phyloP scores from a whole-genome alignment of 2,329 filamentous ascomycete species.

The Ophiostoma pallidulum region DNA sequence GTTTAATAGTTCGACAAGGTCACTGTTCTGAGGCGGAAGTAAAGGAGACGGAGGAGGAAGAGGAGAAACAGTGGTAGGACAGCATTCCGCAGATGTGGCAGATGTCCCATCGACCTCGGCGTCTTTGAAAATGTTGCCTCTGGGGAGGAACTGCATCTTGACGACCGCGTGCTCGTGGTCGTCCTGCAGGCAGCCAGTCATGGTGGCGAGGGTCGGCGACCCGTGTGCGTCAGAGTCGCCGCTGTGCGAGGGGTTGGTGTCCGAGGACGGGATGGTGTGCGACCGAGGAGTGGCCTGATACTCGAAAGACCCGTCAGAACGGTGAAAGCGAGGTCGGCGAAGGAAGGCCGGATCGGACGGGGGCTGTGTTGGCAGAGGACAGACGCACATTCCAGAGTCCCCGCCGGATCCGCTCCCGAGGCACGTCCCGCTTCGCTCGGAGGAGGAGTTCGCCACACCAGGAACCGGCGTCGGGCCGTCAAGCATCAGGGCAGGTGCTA shows the following conservation, averaged over 20 bases:
- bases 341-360: not conserved
- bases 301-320: too few species aligned
- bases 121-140: constrained; percentile 38
- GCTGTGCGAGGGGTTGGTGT: not conserved
- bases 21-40: constrained; percentile 53
- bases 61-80: not conserved
- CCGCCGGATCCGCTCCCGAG: too few species aligned
- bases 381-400: too few species aligned
- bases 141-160: constrained; percentile 46
- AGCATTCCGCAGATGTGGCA: constrained; percentile 22
- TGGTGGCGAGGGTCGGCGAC: constrained; percentile 29
- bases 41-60: constrained; percentile 28
- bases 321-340: too few species aligned
- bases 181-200: constrained; percentile 39
- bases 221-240: not conserved
- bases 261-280: not conserved
- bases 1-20: constrained; percentile 64
- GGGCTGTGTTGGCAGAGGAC: not conserved
- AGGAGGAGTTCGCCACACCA: not conserved
- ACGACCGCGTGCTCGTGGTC: constrained; percentile 28
- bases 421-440: not conserved
- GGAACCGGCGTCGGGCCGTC: not conserved
- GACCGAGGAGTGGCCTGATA: not conserved
- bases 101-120: not conserved
- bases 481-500: not conserved